Base-by-base conservation (phyloP, 2,329 filamentous ascomycete species). In the Fusarium sp. region DNA sequence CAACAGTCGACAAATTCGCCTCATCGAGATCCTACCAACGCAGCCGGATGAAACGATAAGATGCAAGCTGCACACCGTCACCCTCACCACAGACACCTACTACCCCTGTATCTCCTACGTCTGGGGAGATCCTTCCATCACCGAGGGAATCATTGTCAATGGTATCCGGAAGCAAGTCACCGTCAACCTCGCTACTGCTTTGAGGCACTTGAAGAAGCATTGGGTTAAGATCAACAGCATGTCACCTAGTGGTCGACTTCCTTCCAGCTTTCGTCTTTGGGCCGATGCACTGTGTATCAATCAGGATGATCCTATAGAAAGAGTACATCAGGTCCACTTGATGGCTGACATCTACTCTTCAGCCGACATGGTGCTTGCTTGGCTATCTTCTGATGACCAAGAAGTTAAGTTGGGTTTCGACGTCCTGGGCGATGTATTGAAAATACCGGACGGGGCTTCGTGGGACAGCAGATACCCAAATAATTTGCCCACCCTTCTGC, bases 341-440 rank as follows among this genome's bases (percentile, higher is more conserved):
- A 65, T 65, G 62, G 27, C 25, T 0, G 18, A 40, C 3, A 43
- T 65, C 7, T 53, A 65, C 6, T 43, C 46, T 8, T 43, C 34
- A 5, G 62, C 60, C 1, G 34, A 25, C 0, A 44, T 43, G 25
- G 38, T 48, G 13, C n/a, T 66, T 16, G 48, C 38, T 0, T 66
- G 48, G 54, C 3, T 66, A 4, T 49, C 47, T 3, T 40, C 47
- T 2, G 12, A 32, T 2, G 43, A 49, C 3, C 1, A 5, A 15
- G 38, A 34, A 15, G 24, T 3, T 11, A 9, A 5, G 45, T 22
- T 8, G 16, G 43, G 43, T 0, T 45, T 25, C 10, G 3, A 16
- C 9, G 5, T 18, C 9, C 16, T 38, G 5, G 15, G 27, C 27
- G 3, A 29, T 29, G 27, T 11, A 29, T 29, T 29, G 10, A 29